phyloP scores from a whole-genome alignment of 2,329 filamentous ascomycete genomes.

The Elsinoe batatas region DNA sequence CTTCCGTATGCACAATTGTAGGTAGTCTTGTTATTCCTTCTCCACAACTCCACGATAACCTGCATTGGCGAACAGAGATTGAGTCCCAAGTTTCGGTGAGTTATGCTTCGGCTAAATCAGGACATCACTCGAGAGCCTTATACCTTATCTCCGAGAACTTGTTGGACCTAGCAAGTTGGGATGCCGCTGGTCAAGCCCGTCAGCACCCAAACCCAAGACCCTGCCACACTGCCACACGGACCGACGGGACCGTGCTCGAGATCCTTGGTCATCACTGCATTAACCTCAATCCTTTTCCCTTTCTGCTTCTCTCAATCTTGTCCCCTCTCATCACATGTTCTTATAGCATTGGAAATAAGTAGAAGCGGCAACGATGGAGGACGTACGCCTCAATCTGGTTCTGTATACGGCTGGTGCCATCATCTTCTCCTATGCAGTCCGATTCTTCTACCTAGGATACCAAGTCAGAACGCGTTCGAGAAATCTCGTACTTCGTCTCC shows the following conservation, averaged over 20 bases:
- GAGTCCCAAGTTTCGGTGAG: not conserved
- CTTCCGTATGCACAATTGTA: too few relatives aligned
- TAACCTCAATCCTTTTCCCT: not conserved
- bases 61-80: too few relatives aligned
- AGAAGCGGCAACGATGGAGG: not conserved
- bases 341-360: not conserved
- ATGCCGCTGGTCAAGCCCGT: not conserved
- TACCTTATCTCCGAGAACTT: not conserved
- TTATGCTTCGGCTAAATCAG: too few relatives aligned
- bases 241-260: not conserved
- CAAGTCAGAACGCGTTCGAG: not conserved
- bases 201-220: slow-evolving; percentile 1
- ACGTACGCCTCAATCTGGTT: not conserved
- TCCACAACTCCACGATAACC: too few relatives aligned
- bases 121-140: not conserved
- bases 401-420: not conserved
- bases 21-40: too few relatives aligned
- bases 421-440: not conserved
- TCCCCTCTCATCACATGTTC: not conserved
- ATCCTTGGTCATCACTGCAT: not conserved
- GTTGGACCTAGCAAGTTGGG: not conserved
- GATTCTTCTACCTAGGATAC: slow-evolving; percentile 4
- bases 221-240: not conserved
- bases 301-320: not conserved
- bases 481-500: not conserved